Evolutionary conservation across 202 grass and related monocot genomes (phyloP).

Genomic region (Carex sylvatica): DNA sequence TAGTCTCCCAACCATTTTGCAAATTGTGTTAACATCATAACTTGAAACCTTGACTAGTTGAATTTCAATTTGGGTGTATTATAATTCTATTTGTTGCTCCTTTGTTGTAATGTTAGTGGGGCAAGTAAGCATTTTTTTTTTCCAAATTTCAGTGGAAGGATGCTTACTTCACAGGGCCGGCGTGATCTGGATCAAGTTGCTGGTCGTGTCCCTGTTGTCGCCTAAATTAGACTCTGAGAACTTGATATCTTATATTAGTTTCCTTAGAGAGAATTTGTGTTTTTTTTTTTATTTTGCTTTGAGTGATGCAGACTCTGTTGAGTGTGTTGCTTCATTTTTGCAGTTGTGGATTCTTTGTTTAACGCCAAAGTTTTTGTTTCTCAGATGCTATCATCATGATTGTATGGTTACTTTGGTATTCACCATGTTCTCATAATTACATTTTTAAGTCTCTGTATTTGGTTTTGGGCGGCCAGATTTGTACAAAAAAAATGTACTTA

Average conservation of each 20-base stretch:
- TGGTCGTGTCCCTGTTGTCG: constrained; percentile 39
- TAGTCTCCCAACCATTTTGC: not conserved
- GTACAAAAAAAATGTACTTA: too few species aligned
- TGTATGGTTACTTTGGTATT: too few species aligned
- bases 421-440: too few species aligned
- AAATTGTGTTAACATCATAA: not conserved
- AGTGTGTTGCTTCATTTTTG: constrained; percentile 22
- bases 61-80: not conserved
- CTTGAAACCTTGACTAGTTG: not conserved
- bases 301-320: constrained; percentile 1
- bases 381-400: not conserved
- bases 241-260: not conserved
- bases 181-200: constrained; percentile 92
- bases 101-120: not conserved
- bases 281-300: constrained; percentile 9
- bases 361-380: not conserved
- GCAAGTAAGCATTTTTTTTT: not conserved
- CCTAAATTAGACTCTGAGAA: constrained; percentile 31
- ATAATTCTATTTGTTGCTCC: not conserved
- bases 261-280: constrained; percentile 12
- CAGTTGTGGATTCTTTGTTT: constrained; percentile 13
- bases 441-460: not conserved
- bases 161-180: constrained; percentile 79
- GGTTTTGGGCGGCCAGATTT: too few species aligned
- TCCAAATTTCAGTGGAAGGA: constrained; percentile 48